Conservation (phyloP, 108 stramenopile species). For the Fragilariopsis cylindrus region DNA sequence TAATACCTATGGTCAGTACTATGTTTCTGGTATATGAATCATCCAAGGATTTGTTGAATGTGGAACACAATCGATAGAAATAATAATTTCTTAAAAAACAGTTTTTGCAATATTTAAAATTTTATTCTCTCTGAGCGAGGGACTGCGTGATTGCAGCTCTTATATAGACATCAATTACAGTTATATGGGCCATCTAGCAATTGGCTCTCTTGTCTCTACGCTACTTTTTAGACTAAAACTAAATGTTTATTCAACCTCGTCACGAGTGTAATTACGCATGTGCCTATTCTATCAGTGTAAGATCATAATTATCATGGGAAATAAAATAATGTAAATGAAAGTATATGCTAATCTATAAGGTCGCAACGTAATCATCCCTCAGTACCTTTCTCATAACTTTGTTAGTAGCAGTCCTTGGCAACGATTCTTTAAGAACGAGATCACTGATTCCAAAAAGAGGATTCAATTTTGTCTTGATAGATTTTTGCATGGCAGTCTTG, state of each 20-base stretch:
- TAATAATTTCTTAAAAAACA: background rate
- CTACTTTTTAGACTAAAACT: too few species aligned
- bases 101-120: background rate
- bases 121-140: too few species aligned
- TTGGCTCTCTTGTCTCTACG: too few species aligned
- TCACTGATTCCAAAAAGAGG: conserved; percentile 40
- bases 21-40: conserved; percentile 93
- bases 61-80: conserved; percentile 45
- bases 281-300: too few species aligned
- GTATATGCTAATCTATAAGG: background rate
- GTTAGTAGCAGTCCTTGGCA: conserved; percentile 42
- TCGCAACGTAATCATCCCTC: conserved; percentile 23
- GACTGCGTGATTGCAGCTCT: too few species aligned
- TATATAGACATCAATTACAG: too few species aligned
- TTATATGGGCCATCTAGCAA: too few species aligned
- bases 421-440: conserved; percentile 18
- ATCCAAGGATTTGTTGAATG: conserved; percentile 71
- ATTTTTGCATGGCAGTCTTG: conserved; percentile 26
- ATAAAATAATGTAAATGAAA: too few species aligned
- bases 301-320: too few species aligned
- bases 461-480: conserved; percentile 38
- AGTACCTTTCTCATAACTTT: conserved; percentile 40
- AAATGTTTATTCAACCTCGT: too few species aligned
- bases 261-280: too few species aligned
- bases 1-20: conserved; percentile 93